These are phyloP conservation scores for Aspergillus texensis DNA, from an alignment of 2,329 filamentous ascomycete species.

Conservation along the genomic window DNA sequence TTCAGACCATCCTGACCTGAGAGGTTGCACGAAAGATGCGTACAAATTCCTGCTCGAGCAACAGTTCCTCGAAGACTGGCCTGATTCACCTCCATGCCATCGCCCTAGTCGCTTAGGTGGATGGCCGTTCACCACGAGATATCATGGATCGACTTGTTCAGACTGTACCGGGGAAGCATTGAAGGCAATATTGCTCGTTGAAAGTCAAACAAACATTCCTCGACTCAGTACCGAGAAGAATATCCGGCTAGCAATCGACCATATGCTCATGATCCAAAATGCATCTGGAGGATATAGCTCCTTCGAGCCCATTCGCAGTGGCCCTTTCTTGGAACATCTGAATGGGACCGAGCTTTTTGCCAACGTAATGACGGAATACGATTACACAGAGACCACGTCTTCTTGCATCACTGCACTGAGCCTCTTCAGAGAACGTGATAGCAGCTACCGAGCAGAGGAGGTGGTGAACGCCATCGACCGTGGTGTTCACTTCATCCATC, in stretches of 20 bases:
- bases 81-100: not conserved
- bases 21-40: not conserved
- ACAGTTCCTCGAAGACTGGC: not conserved
- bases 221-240: not conserved
- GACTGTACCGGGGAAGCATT: constrained; percentile 3
- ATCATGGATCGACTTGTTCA: not conserved
- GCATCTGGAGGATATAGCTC: not conserved
- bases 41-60: not conserved
- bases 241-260: not conserved
- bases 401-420: not conserved
- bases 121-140: not conserved
- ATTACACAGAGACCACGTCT: not conserved
- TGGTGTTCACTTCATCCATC: not conserved
- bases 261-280: not conserved
- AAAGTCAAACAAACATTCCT: not conserved
- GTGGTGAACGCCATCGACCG: not conserved
- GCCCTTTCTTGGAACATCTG: not conserved
- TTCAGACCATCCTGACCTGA: not conserved
- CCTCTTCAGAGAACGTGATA: not conserved
- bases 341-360: constrained; percentile 4
- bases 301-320: not conserved
- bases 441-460: not conserved
- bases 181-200: not conserved
- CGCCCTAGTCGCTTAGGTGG: not conserved
- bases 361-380: not conserved